Evolutionary conservation across 2,329 filamentous ascomycete species (phyloP).

Genomic region (Chaetomiaceae sp.): DNA sequence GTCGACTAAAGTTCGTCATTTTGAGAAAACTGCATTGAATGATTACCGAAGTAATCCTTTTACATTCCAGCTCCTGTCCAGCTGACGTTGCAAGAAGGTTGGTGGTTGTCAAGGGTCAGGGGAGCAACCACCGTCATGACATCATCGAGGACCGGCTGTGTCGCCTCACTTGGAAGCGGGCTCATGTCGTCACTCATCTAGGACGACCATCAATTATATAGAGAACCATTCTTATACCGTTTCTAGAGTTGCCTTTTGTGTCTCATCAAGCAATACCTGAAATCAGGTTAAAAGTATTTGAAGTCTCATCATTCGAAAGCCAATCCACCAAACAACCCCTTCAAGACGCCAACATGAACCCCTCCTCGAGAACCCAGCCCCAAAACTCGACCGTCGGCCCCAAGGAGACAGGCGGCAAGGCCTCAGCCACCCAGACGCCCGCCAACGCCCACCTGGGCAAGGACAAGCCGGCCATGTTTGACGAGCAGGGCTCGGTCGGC

Average conservation of each 20-base stretch:
- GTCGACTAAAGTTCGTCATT: too few species aligned
- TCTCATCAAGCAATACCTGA: not conserved
- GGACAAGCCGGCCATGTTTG: conserved; percentile 40
- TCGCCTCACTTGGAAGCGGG: not conserved
- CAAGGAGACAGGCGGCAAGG: conserved; percentile 21
- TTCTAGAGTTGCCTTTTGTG: not conserved
- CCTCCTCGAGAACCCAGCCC: conserved; percentile 4
- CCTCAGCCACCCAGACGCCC: conserved; percentile 19
- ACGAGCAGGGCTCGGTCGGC: conserved; percentile 47
- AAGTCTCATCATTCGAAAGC: too few species aligned
- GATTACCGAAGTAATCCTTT: too few species aligned
- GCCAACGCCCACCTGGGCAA: conserved; percentile 27
- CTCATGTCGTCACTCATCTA: not conserved
- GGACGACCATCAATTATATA: not conserved
- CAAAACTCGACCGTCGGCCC: conserved; percentile 20
- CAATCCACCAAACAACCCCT: not conserved
- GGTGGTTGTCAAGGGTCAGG: not conserved
- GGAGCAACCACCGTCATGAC: not conserved
- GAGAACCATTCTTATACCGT: not conserved
- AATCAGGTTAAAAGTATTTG: not conserved
- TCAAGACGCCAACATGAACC: conserved; percentile 3
- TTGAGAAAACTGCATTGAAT: too few species aligned
- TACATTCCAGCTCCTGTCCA: too few species aligned
- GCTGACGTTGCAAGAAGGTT: too few species aligned
- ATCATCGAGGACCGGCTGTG: conserved; percentile 35